Percentiles rank a stretch among this genome's conserved stretches.
phyloP scores from a whole-genome alignment of 2,329 filamentous ascomycete genomes.

The Aspergillus sergii region DNA sequence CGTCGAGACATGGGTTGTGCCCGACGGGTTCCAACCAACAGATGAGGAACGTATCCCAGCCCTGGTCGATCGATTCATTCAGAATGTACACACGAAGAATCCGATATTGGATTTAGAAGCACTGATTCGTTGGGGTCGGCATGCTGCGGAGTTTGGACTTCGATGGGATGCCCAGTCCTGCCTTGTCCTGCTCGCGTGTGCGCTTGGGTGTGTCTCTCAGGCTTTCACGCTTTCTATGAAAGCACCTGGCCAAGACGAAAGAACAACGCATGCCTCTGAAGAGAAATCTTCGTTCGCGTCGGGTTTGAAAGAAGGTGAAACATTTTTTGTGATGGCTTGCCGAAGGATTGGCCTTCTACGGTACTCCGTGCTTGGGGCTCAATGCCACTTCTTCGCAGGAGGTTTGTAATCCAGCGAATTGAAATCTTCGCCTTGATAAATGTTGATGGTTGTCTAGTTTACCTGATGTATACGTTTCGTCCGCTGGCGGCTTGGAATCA shows the following conservation, averaged over 20 bases:
- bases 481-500: slow-evolving; percentile 43
- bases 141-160: slow-evolving; percentile 29
- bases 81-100: slow-evolving; percentile 41
- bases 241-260: neutral
- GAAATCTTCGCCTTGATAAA: slow-evolving; percentile 17
- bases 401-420: slow-evolving; percentile 28
- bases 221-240: neutral
- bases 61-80: slow-evolving; percentile 35
- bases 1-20: slow-evolving; percentile 8
- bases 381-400: slow-evolving; percentile 45
- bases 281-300: slow-evolving; percentile 14
- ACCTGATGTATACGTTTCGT: slow-evolving; percentile 41
- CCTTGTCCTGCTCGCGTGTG: slow-evolving; percentile 22
- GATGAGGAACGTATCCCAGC: slow-evolving; percentile 31
- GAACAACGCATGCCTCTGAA: neutral
- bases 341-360: slow-evolving; percentile 32
- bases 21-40: slow-evolving; percentile 12
- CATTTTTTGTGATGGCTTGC: slow-evolving; percentile 34
- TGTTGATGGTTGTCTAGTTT: slow-evolving; percentile 3
- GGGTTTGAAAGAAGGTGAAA: slow-evolving; percentile 26
- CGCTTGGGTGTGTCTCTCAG: neutral
- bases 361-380: slow-evolving; percentile 35
- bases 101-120: slow-evolving; percentile 37
- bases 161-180: slow-evolving; percentile 37
- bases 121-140: slow-evolving; percentile 25